Percentiles rank a stretch among this genome's conserved stretches.
phyloP scores from a whole-genome alignment of 2,329 filamentous ascomycete species.

The Ciborinia camelliae region DNA sequence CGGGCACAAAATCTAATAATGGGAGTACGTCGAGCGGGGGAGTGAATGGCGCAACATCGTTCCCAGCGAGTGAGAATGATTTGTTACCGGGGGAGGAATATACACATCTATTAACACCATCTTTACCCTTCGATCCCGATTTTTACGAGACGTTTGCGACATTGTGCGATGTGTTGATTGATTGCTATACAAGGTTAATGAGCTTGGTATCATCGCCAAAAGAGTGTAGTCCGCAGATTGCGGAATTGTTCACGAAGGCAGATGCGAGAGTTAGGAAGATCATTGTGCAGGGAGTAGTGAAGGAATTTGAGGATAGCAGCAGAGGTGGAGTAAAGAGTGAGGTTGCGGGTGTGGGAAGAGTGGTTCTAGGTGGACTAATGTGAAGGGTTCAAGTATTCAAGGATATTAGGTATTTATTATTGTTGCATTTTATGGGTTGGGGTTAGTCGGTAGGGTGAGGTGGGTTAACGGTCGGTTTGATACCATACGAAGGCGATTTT shows the following conservation, averaged over 20 bases:
- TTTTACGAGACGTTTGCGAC: conserved; percentile 97
- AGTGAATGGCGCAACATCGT: conserved; percentile 39
- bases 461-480: conserved; percentile 12
- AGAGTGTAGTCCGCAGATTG: conserved; percentile 66
- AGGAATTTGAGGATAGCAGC: conserved; percentile 90
- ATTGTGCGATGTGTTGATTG: conserved; percentile 90
- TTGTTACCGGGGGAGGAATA: conserved; percentile 83
- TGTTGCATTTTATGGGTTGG: conserved; percentile 18
- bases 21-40: conserved; percentile 41
- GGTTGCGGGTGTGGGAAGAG: conserved; percentile 79
- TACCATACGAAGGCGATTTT: conserved; percentile 11
- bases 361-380: conserved; percentile 85
- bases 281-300: conserved; percentile 78
- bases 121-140: conserved; percentile 91
- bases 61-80: conserved; percentile 59
- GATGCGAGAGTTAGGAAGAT: conserved; percentile 85
- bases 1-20: conserved; percentile 46
- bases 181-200: conserved; percentile 80
- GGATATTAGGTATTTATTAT: conserved; percentile 16
- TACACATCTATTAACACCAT: conserved; percentile 82
- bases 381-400: no score
- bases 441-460: no score
- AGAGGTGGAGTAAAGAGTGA: conserved; percentile 73
- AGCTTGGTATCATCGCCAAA: conserved; percentile 71
- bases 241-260: conserved; percentile 85